Conservation (phyloP, 306 rosid genomes). For the Medicago ruthenica region DNA sequence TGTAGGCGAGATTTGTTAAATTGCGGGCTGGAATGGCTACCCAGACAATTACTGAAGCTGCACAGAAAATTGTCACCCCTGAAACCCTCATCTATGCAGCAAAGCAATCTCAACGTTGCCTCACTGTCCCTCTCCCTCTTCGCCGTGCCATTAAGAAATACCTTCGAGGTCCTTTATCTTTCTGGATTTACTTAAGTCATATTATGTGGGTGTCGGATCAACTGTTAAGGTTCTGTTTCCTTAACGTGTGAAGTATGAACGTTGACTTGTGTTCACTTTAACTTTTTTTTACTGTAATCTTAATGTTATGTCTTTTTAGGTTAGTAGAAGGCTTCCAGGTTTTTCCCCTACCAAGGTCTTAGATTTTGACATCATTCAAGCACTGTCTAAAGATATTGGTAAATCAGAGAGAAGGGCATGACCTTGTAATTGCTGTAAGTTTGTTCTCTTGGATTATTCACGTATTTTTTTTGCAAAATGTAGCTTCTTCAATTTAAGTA, state of each 20-base stretch:
- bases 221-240: no score
- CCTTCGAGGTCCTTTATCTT: no score
- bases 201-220: no score
- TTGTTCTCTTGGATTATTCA: conserved; percentile 31
- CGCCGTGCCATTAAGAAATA: conserved; percentile 93
- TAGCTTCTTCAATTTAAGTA: conserved; percentile 3
- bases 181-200: no score
- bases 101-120: conserved; percentile 81
- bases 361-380: conserved; percentile 88
- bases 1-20: conserved; percentile 30
- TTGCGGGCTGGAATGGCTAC: conserved; percentile 61
- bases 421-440: conserved; percentile 97
- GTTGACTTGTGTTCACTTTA: no score
- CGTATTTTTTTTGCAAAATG: not conserved
- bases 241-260: no score
- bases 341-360: conserved; percentile 78
- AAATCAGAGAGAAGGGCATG: conserved; percentile 88
- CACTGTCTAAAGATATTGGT: conserved; percentile 59
- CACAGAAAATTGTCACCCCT: conserved; percentile 71
- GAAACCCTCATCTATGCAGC: conserved; percentile 80
- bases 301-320: conserved; percentile 48
- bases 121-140: conserved; percentile 73
- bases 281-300: conserved; percentile 13
- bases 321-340: conserved; percentile 80
- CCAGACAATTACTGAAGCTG: conserved; percentile 60